A percentile compares a stretch with the other conserved stretches of the same genome.
Conservation (phyloP, 2,329 filamentous ascomycete genomes). For the Cladophialophora exuberans region DNA sequence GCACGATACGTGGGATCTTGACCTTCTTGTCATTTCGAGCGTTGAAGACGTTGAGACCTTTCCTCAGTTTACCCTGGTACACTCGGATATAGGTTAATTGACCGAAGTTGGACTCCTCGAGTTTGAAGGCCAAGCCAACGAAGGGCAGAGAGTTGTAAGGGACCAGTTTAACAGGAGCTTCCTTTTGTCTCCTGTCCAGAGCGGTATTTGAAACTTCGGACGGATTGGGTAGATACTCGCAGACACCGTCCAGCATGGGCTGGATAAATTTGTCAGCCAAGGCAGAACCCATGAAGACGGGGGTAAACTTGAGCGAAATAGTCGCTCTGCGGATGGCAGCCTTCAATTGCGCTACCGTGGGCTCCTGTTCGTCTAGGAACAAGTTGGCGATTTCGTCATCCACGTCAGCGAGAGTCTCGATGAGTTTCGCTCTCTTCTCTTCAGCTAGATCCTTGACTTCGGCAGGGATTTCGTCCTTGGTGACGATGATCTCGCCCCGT, state of each 20-base stretch:
- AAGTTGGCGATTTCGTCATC: conserved; percentile 97
- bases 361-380: conserved; percentile 84
- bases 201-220: conserved; percentile 86
- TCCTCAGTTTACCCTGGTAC: conserved; percentile 88
- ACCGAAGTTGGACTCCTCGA: conserved; percentile 98
- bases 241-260: conserved; percentile 94
- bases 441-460: conserved; percentile 74
- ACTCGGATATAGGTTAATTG: conserved; percentile 98
- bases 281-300: conserved; percentile 95
- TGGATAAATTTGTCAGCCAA: conserved; percentile 93
- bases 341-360: conserved; percentile 82
- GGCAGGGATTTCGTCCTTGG: conserved; percentile 80
- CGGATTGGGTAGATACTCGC: conserved; percentile 93
- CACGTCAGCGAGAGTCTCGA: conserved; percentile 95
- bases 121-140: conserved; percentile 95
- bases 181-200: conserved; percentile 77
- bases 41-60: conserved; percentile 90
- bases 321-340: conserved; percentile 89
- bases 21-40: conserved; percentile 94
- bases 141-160: conserved; percentile 94
- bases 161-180: conserved; percentile 81
- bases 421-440: conserved; percentile 81
- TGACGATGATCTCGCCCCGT: conserved; percentile 73
- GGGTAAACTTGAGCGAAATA: conserved; percentile 85
- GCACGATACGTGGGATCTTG: conserved; percentile 93